These are phyloP conservation scores for Halophytophthora polymorphica DNA, from an alignment of 352 stramenopile species.

Conservation along the genomic window DNA sequence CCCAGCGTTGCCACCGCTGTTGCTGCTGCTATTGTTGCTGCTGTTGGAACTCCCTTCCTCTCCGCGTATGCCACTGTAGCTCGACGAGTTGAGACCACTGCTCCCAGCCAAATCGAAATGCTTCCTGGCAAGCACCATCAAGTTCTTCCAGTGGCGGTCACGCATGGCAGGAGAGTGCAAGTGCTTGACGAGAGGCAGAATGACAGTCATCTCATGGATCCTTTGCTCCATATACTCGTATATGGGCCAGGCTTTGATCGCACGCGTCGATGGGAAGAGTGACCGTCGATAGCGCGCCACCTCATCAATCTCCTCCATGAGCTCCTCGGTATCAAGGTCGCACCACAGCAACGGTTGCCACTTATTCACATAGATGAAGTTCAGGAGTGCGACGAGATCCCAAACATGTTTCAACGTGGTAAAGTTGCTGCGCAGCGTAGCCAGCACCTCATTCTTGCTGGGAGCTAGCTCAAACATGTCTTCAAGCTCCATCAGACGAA, in stretches of 20 bases:
- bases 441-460: slow-evolving; percentile 80
- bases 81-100: slow-evolving; percentile 12
- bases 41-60: slow-evolving; percentile 4
- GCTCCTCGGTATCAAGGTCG: slow-evolving; percentile 83
- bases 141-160: slow-evolving; percentile 86
- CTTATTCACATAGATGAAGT: slow-evolving; percentile 59
- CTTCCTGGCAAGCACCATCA: slow-evolving; percentile 84
- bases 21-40: slow-evolving; percentile 1
- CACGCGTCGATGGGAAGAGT: slow-evolving; percentile 47
- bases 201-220: slow-evolving; percentile 90
- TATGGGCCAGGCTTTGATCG: slow-evolving; percentile 91
- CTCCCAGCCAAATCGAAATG: slow-evolving; percentile 71
- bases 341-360: slow-evolving; percentile 90
- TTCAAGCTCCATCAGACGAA: slow-evolving; percentile 88
- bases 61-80: slow-evolving; percentile 12
- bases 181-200: slow-evolving; percentile 89
- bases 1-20: not conserved
- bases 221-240: slow-evolving; percentile 90
- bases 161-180: slow-evolving; percentile 87
- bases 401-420: slow-evolving; percentile 90
- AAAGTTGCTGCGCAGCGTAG: slow-evolving; percentile 81
- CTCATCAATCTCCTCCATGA: slow-evolving; percentile 90
- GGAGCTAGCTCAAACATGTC: slow-evolving; percentile 93
- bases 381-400: slow-evolving; percentile 91
- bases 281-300: slow-evolving; percentile 53